Evolutionary conservation across 2,329 filamentous ascomycete species (phyloP).

Genomic region (Colletotrichum liriopes): DNA sequence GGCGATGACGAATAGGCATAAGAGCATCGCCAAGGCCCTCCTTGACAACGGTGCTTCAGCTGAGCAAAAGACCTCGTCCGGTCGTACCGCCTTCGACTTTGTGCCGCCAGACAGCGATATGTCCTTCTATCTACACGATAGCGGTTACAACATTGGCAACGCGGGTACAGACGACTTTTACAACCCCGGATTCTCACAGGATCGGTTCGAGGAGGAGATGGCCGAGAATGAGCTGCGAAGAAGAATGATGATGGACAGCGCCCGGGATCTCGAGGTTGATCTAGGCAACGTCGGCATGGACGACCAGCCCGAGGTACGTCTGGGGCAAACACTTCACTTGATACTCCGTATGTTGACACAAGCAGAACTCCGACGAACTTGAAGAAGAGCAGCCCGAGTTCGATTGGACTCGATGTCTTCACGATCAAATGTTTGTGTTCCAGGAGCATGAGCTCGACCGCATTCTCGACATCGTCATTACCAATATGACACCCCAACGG

Average conservation of each 20-base stretch:
- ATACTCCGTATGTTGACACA: constrained; percentile 46
- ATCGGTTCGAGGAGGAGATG: constrained; percentile 96
- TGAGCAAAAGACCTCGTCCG: constrained; percentile 94
- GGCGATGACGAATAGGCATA: constrained; percentile 99
- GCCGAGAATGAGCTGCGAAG: constrained; percentile 96
- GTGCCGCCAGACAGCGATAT: constrained; percentile 96
- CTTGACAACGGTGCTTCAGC: constrained; percentile 96
- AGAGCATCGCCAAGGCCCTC: constrained; percentile 92
- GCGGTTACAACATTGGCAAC: constrained; percentile 90
- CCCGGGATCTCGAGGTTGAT: constrained; percentile 96
- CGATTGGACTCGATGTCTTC: constrained; percentile 92
- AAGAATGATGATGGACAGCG: constrained; percentile 99
- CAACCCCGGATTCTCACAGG: constrained; percentile 90
- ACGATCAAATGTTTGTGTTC: constrained; percentile 99
- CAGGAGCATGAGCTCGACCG: constrained; percentile 93
- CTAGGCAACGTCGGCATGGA: constrained; percentile 96
- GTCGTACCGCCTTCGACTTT: constrained; percentile 95
- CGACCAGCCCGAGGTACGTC: constrained; percentile 88
- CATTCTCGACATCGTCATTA: constrained; percentile 96
- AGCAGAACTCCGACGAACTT: constrained; percentile 74
- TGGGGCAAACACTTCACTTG: constrained; percentile 27
- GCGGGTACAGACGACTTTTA: constrained; percentile 93
- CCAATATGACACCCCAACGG: constrained; percentile 96
- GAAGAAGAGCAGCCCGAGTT: constrained; percentile 95
- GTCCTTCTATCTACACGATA: constrained; percentile 94